Percentiles rank a stretch among this genome's conserved stretches.
phyloP scores from a whole-genome alignment of 1,139 yeast species.

The Kodamaea plutei region DNA sequence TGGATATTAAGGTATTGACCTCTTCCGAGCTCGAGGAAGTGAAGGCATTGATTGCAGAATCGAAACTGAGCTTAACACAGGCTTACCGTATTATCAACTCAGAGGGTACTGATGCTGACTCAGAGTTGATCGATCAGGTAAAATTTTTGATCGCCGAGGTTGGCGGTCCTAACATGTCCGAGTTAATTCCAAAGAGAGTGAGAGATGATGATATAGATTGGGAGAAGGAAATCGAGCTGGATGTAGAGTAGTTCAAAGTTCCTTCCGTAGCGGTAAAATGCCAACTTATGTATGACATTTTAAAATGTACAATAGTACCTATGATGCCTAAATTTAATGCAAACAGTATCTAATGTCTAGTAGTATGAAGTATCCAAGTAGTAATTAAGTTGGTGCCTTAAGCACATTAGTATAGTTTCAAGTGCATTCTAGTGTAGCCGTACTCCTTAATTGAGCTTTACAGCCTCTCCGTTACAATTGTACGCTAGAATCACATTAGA shows the following conservation, averaged over 20 bases:
- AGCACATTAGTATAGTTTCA: too few relatives aligned
- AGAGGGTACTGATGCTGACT: constrained; percentile 45
- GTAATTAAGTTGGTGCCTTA: too few relatives aligned
- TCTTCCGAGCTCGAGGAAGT: constrained; percentile 25
- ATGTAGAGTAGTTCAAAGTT: constrained; percentile 13
- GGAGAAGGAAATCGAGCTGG: constrained; percentile 43
- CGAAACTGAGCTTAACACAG: constrained; percentile 52
- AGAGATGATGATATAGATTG: constrained; percentile 43
- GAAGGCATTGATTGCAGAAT: constrained; percentile 35
- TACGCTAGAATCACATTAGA: too few relatives aligned
- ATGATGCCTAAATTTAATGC: too few relatives aligned
- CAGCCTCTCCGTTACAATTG: too few relatives aligned
- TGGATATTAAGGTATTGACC: constrained; percentile 26
- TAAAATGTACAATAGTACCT: too few relatives aligned
- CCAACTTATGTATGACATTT: too few relatives aligned
- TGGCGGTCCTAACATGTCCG: constrained; percentile 56
- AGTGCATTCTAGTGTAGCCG: too few relatives aligned
- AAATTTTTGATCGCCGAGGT: constrained; percentile 45
- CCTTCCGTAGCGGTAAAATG: too few relatives aligned
- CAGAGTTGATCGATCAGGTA: constrained; percentile 54
- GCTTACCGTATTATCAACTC: constrained; percentile 49
- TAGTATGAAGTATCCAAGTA: not conserved
- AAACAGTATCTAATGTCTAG: too few relatives aligned
- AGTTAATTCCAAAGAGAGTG: constrained; percentile 40
- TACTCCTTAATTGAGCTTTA: too few relatives aligned